Evolutionary conservation across 352 stramenopile species (phyloP).

Genomic region (Pythium brachiatum): DNA sequence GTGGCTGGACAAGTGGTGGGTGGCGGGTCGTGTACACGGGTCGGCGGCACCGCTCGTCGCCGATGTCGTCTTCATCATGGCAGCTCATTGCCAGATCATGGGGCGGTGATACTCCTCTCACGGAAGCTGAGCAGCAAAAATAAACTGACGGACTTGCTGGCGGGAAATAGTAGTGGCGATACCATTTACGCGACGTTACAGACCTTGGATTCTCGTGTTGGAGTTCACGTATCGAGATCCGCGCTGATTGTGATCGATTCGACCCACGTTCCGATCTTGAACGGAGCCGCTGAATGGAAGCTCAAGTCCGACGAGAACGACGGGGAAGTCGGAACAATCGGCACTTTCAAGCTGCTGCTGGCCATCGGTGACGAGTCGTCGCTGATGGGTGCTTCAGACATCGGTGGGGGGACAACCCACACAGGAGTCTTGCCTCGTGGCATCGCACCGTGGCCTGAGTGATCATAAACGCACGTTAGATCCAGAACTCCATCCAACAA

Average conservation of each 20-base stretch:
- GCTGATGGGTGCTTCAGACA: constrained; percentile 3
- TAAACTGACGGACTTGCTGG: not conserved
- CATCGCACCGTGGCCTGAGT: not conserved
- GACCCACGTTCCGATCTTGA: constrained; percentile 45
- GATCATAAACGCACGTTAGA: too few relatives aligned
- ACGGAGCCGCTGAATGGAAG: constrained; percentile 34
- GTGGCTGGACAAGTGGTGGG: constrained; percentile 52
- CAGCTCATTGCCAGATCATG: not conserved
- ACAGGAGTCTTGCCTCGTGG: constrained; percentile 16
- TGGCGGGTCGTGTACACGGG: constrained; percentile 47
- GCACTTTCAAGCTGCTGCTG: not conserved
- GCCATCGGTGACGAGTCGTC: not conserved
- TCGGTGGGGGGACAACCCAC: constrained; percentile 19
- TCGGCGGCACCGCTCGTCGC: not conserved
- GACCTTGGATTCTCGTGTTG: not conserved
- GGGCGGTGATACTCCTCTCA: too few relatives aligned
- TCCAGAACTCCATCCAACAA: too few relatives aligned
- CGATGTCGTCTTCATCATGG: not conserved
- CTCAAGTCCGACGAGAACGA: constrained; percentile 16
- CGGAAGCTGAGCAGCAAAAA: not conserved
- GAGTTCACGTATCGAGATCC: constrained; percentile 1
- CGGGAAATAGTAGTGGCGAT: not conserved
- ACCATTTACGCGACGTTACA: not conserved
- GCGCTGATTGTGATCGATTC: constrained; percentile 14
- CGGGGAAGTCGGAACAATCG: not conserved